Conservation (phyloP, 108 stramenopile species). For the Pseudonitzschia delicatissima region DNA sequence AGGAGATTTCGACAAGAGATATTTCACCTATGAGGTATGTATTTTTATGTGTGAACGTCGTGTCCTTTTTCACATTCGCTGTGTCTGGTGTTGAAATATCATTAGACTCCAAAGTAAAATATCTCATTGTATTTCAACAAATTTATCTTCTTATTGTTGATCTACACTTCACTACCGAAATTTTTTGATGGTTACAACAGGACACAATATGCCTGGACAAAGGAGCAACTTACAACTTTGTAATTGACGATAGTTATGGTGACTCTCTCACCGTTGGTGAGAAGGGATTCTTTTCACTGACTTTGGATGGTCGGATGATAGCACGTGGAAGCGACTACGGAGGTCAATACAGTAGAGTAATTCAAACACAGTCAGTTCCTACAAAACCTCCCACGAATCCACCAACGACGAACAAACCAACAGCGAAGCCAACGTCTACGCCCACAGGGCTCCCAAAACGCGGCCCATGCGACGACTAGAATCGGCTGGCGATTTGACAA, state of each 20-base stretch:
- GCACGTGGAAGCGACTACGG: not conserved
- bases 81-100: not conserved
- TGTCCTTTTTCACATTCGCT: not conserved
- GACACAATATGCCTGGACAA: not conserved
- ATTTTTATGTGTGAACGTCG: not conserved
- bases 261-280: not conserved
- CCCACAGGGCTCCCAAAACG: too few species aligned
- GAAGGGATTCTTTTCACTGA: not conserved
- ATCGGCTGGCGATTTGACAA: too few species aligned
- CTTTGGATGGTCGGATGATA: not conserved
- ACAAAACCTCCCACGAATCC: not conserved
- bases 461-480: too few species aligned
- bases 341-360: not conserved
- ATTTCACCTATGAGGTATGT: not conserved
- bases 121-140: not conserved
- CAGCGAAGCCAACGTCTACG: not conserved
- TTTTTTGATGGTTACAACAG: too few species aligned
- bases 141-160: too few species aligned
- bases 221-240: not conserved
- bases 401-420: not conserved
- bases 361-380: not conserved
- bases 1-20: not conserved
- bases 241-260: not conserved
- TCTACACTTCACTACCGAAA: too few species aligned
- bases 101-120: not conserved